Evolutionary conservation across 225 moss, liverwort and hornwort species (phyloP), one percentile per base, ranked within the genome.

Genomic region (Rhytidiadelphus loreus): DNA sequence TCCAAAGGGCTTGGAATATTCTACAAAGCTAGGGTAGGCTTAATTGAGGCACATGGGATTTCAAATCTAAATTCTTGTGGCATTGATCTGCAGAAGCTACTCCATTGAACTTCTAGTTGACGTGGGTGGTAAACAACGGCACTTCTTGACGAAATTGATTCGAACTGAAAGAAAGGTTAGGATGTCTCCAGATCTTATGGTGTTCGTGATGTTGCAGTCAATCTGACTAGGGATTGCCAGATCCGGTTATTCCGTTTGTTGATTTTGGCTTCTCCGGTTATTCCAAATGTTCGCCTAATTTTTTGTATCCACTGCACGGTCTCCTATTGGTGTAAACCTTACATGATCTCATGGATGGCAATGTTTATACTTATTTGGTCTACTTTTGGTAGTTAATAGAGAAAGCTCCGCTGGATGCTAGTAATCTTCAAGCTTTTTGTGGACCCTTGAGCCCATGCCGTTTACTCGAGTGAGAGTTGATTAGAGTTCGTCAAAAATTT

Each of bases 91-190:
- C 91, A 93, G 93, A 53, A 91, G 81, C 90, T 93, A 92, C 80
- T 88, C 90, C 14, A 63, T 92, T 66, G 93, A 93, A 77, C 78
- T 93, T 52, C 73, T 55, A 22, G 71, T 93, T 32, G 88, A 92
- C 81, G 91, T 91, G 13, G 89, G 86, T 61, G 91, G 92, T n/a
- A 92, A 93, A 88, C 91, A 88, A 41, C 92, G 92, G 55, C 93
- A 93, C 74, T 88, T 93, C 37, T 60, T 93, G 50, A 86, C 93
- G 82, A 93, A 92, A 85, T 60, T 92, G 53, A 91, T 93, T 81
- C 90, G 91, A 85, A 93, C 92, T 19, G 90, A 92, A 73, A 88
- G 84, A 91, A 93, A 92, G 93, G 93, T 92, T 77, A 82, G 84
- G 29, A 84, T 74, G 50, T 86, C 61, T 85, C 50, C 58, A 68